A percentile compares a stretch with the other conserved stretches of the same genome.
These are phyloP conservation scores for Ogataea methylovora DNA, from an alignment of 805 yeast species.

Conservation along the genomic window DNA sequence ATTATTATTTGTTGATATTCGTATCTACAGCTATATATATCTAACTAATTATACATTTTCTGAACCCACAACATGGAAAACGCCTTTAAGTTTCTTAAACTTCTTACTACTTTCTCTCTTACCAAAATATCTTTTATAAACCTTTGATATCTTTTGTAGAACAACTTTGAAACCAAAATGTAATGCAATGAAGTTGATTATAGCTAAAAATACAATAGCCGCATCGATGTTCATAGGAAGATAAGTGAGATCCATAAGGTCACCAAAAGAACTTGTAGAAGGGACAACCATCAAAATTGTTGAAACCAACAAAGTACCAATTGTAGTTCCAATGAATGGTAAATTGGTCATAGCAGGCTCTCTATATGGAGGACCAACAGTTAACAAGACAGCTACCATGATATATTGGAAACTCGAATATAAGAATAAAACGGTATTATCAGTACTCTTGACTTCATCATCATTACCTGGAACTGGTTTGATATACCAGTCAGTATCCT, in stretches of 20 bases:
- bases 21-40: too few species aligned
- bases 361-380: slow-evolving; percentile 92
- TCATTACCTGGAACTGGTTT: slow-evolving; percentile 76
- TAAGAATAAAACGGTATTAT: slow-evolving; percentile 79
- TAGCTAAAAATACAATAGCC: slow-evolving; percentile 38
- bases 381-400: slow-evolving; percentile 70
- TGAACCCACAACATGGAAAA: slow-evolving; percentile 12
- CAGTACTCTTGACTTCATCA: slow-evolving; percentile 78
- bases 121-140: slow-evolving; percentile 30
- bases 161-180: slow-evolving; percentile 36
- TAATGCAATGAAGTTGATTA: slow-evolving; percentile 42
- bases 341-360: slow-evolving; percentile 58
- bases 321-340: slow-evolving; percentile 65
- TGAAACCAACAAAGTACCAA: slow-evolving; percentile 42
- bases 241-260: slow-evolving; percentile 68
- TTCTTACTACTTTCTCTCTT: slow-evolving; percentile 19
- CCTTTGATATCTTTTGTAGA: slow-evolving; percentile 32
- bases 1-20: too few species aligned
- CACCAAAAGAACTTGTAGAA: slow-evolving; percentile 49
- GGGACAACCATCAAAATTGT: slow-evolving; percentile 45
- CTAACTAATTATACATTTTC: neutral
- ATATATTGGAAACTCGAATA: slow-evolving; percentile 87
- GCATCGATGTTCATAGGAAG: slow-evolving; percentile 44
- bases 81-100: slow-evolving; percentile 30
- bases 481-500: slow-evolving; percentile 63